phyloP scores from a whole-genome alignment of 2,329 filamentous ascomycete genomes.

The Neoarthrinium moseri region DNA sequence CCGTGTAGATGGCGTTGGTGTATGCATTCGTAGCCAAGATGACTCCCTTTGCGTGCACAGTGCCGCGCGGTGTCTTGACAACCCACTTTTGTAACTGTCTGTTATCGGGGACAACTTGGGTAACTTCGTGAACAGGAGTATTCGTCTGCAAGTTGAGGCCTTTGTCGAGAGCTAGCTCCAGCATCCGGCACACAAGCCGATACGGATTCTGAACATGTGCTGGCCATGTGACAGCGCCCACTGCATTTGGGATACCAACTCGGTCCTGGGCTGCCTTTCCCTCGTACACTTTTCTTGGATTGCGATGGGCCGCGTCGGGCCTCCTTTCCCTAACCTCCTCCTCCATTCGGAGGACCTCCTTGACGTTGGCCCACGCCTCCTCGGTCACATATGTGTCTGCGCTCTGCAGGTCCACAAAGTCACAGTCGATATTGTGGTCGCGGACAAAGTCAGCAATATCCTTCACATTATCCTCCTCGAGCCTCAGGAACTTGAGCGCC shows the following conservation, averaged over 20 bases:
- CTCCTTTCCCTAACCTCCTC: constrained; percentile 4
- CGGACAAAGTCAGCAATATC: constrained; percentile 17
- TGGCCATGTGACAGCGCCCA: constrained; percentile 19
- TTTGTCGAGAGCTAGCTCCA: constrained; percentile 9
- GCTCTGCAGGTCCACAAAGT: constrained; percentile 18
- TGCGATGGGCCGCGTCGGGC: not conserved
- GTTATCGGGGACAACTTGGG: constrained; percentile 1
- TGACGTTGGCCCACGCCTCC: constrained; percentile 4
- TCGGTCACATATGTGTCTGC: constrained; percentile 19
- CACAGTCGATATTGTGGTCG: constrained; percentile 17
- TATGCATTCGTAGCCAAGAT: constrained; percentile 52
- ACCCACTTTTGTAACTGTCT: constrained; percentile 25
- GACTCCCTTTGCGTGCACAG: constrained; percentile 36
- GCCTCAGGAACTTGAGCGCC: constrained; percentile 18
- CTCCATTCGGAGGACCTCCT: not conserved
- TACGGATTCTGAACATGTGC: constrained; percentile 19
- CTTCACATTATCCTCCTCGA: constrained; percentile 21
- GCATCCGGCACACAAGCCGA: constrained; percentile 8
- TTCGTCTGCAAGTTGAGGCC: constrained; percentile 36
- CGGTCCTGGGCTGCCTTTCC: constrained; percentile 16
- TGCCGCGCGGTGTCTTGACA: constrained; percentile 38
- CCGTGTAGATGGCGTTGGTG: constrained; percentile 37
- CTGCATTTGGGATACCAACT: constrained; percentile 14
- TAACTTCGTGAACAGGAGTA: constrained; percentile 35
- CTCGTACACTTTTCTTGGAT: constrained; percentile 9